Evolutionary conservation across 2,329 filamentous ascomycete genomes (phyloP).

Genomic region (Dothistroma septosporum): DNA sequence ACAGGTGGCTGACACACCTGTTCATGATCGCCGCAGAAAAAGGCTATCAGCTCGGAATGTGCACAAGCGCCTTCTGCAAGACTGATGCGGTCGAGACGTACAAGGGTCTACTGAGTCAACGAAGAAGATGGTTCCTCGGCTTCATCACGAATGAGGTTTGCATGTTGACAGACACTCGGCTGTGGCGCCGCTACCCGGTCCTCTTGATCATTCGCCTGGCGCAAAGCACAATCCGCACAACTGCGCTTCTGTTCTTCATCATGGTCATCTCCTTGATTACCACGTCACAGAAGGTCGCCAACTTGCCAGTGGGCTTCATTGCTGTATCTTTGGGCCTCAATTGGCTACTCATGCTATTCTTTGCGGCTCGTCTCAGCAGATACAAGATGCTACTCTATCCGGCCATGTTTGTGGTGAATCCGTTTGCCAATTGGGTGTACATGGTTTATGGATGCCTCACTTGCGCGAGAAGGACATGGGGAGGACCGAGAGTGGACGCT

Average conservation of each 20-base stretch:
- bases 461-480: slow-evolving; percentile 91
- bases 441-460: slow-evolving; percentile 98
- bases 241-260: slow-evolving; percentile 88
- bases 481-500: slow-evolving; percentile 85
- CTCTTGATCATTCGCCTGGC: slow-evolving; percentile 83
- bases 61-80: slow-evolving; percentile 96
- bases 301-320: slow-evolving; percentile 89
- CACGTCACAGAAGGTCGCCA: slow-evolving; percentile 70
- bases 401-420: slow-evolving; percentile 90
- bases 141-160: slow-evolving; percentile 98
- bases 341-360: slow-evolving; percentile 94
- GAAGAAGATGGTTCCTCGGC: slow-evolving; percentile 91
- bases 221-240: slow-evolving; percentile 95
- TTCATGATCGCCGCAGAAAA: slow-evolving; percentile 98
- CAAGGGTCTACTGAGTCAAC: slow-evolving; percentile 81
- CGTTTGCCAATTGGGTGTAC: slow-evolving; percentile 97
- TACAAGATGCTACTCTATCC: slow-evolving; percentile 96
- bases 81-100: slow-evolving; percentile 94
- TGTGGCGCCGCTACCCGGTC: slow-evolving; percentile 88
- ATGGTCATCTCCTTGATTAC: slow-evolving; percentile 82
- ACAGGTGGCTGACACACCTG: slow-evolving; percentile 93
- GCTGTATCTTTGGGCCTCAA: slow-evolving; percentile 88
- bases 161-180: slow-evolving; percentile 90
- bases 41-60: slow-evolving; percentile 95
- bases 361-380: slow-evolving; percentile 77